Conservation (phyloP, 2,329 filamentous ascomycete genomes). For the Fusarium protoensiforme region DNA sequence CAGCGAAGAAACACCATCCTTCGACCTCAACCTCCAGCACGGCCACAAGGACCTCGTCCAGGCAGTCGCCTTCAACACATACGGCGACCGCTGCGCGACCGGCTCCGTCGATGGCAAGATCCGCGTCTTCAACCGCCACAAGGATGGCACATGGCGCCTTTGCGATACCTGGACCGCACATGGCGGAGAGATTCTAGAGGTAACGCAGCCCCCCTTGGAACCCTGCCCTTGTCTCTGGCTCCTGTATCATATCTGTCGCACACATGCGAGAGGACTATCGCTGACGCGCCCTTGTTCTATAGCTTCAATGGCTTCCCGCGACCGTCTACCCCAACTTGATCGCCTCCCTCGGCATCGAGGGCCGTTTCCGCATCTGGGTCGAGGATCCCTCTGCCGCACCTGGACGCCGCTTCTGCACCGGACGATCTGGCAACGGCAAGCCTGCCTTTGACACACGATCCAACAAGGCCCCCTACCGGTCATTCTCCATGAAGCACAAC, state of each 20-base stretch:
- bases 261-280: not conserved
- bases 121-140: conserved; percentile 88
- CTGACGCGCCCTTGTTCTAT: conserved; percentile 26
- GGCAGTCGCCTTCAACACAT: conserved; percentile 89
- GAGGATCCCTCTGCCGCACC: conserved; percentile 86
- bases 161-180: conserved; percentile 92
- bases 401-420: conserved; percentile 82
- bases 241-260: conserved; percentile 24
- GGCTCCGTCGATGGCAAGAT: conserved; percentile 93
- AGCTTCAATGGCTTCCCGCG: conserved; percentile 94
- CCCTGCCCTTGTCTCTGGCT: conserved; percentile 33
- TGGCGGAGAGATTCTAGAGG: conserved; percentile 89
- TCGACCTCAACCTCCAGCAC: conserved; percentile 74
- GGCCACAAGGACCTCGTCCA: conserved; percentile 85
- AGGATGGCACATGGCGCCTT: conserved; percentile 80
- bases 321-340: conserved; percentile 88
- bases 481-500: conserved; percentile 86
- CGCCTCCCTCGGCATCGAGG: conserved; percentile 89
- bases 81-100: conserved; percentile 90
- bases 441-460: conserved; percentile 67
- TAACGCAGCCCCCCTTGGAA: conserved; percentile 53
- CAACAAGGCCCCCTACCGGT: conserved; percentile 74
- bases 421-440: conserved; percentile 59
- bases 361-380: conserved; percentile 91
- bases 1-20: conserved; percentile 58